Base-by-base conservation (phyloP, 176 grass and related monocot species). In the Triticum monococcum region DNA sequence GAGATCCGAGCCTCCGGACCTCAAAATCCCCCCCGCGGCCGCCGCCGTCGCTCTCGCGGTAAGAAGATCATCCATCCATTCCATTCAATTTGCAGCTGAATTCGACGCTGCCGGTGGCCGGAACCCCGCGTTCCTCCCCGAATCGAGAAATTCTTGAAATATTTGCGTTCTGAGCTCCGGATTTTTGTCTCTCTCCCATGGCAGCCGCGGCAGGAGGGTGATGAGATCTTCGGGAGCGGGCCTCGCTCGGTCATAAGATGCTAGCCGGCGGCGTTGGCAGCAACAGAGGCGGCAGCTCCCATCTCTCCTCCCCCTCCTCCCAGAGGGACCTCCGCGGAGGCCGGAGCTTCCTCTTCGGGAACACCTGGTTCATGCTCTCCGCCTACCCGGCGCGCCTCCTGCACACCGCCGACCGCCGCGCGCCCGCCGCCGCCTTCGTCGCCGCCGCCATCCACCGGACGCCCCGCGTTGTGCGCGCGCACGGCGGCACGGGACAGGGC, bases 291-390 rank as follows among this genome's bases (percentile, higher is more conserved):
- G 40, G 82, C 32, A 17, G 82, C 71, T 77, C 77, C 65, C 78
- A 86, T 75, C 83, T 93, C 83, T 84, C 87, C 82, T 88, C 93
- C 80, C 76, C 89, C 79, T 80, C 87, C 79, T 86, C 83, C 50
- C 81, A 81, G 43, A 92, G 86, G 48, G 86, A 93, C 79, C 54
- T 86, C 40, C 81, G 79, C 59, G 84, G 81, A 20, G 68, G 88
- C 71, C 84, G 91, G 75, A 95, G 89, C 81, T 95, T 93, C 79
- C 87, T 89, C 72, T 89, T 93, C 60, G 94, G 94, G n/a, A 95
- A 89, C 63, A 95, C 94, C 33, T 95, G 94, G 91, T 93, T 93
- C 72, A 83, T 95, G 60, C 87, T 89, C 83, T 93, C 86, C 81
- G 81, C 85, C 72, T 91, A 87, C 81, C 85, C 85, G 26, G 77